A percentile compares a stretch with the other conserved stretches of the same genome.
Evolutionary conservation across 2,329 filamentous ascomycete genomes (phyloP).

Genomic region (Boeremia lycopersici): DNA sequence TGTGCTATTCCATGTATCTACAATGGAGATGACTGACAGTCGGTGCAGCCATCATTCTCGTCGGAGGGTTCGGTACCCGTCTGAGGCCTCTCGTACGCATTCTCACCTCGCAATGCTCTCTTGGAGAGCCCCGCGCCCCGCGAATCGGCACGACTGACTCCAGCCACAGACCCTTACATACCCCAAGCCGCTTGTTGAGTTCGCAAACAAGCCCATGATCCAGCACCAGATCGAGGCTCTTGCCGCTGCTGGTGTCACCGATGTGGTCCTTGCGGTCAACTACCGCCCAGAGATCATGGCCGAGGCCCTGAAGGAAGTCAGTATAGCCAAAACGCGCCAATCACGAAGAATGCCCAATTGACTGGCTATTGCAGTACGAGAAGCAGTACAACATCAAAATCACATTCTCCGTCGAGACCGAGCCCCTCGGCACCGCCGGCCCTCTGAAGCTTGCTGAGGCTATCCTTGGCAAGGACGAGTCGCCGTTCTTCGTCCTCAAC

Average conservation of each 20-base stretch:
- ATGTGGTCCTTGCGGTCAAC: constrained; percentile 98
- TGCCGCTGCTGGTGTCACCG: constrained; percentile 89
- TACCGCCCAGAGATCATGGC: constrained; percentile 99
- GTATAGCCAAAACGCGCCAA: constrained; percentile 27
- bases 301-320: constrained; percentile 84
- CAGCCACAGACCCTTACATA: constrained; percentile 82
- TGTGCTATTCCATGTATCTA: background rate
- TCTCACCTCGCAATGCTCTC: constrained; percentile 24
- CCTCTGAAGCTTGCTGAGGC: constrained; percentile 94
- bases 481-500: constrained; percentile 97
- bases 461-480: constrained; percentile 89
- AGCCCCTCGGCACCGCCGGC: constrained; percentile 92
- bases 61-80: constrained; percentile 98
- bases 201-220: constrained; percentile 99
- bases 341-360: constrained; percentile 13
- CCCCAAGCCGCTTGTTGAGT: constrained; percentile 96
- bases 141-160: constrained; percentile 29
- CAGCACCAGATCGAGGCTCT: constrained; percentile 96
- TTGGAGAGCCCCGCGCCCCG: constrained; percentile 27
- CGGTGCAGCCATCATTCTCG: constrained; percentile 86
- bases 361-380: constrained; percentile 68
- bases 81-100: constrained; percentile 83
- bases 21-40: constrained; percentile 15
- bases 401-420: constrained; percentile 94
- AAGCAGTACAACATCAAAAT: constrained; percentile 92